Evolutionary conservation across 2,329 filamentous ascomycete species (phyloP), one percentile per base, ranked within the genome.

Genomic region (Venturiaceae sp.): DNA sequence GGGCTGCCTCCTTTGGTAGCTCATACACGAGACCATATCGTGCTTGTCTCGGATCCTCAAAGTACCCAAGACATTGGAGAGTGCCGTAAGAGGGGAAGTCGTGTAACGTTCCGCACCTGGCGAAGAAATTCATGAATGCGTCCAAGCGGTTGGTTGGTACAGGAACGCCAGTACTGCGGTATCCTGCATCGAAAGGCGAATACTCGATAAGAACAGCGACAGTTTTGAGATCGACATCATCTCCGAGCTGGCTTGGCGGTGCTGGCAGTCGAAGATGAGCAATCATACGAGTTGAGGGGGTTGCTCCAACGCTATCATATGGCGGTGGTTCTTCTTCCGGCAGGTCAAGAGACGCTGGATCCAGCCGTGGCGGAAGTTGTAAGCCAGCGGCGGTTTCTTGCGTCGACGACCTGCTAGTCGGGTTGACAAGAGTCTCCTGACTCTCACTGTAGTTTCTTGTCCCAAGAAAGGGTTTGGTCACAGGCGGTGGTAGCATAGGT

Each of bases 21-120:
- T 87, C 84, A 65, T 90, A 92, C 11, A 92, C 80, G 11, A 92
- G 76, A 5, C 88, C 88, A 57, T 90, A 82, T 9, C 88, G 80
- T 0, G 76, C 74, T 58, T 88, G 84, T 57, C 82, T 80, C 57
- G 86, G 78, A 64, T 92, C 88, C 67, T 92, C 87, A 64, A 90
- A 90, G 66, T 90, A 92, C 66, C 62, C 88, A 77, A 67, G 70
- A 64, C 80, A 84, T 77, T 80, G 87, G 1, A 84, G 79, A 26
- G 73, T 75, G 3, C 69, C 70, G 55, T 68, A 65, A 36, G 69
- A 68, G 4, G 68, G 64, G 47, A 71, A 68, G 50, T 72, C 66
- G 50, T 63, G 66, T 46, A 66, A 63, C 11, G 71, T 59, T 7
- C 44, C 26, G 6, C 28, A 33, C 50, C 64, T 66, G 3, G 64